phyloP scores from a whole-genome alignment of 2,329 filamentous ascomycete species.

The Calonectria pseudoturangicola region DNA sequence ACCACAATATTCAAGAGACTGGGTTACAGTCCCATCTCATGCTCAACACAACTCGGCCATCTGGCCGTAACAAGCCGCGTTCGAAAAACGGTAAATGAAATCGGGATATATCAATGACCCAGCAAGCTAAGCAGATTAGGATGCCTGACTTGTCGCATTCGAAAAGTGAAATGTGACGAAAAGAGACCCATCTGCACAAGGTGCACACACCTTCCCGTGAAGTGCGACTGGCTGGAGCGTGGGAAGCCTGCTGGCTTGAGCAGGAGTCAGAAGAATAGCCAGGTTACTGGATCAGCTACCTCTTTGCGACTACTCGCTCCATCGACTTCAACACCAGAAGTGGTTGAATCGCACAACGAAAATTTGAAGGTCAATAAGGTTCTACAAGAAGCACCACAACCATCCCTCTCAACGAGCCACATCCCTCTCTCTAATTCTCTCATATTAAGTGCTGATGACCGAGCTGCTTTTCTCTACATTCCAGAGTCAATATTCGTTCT shows the following conservation, averaged over 20 bases:
- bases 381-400: constrained; percentile 2
- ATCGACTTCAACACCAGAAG: neutral
- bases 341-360: neutral
- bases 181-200: constrained; percentile 44
- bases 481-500: constrained; percentile 46
- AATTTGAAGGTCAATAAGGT: neutral
- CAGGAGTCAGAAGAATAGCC: constrained; percentile 19
- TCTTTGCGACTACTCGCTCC: constrained; percentile 24
- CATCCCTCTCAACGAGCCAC: constrained; percentile 38
- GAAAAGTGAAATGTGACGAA: constrained; percentile 52
- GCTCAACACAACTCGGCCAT: constrained; percentile 24
- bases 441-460: constrained; percentile 38
- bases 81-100: constrained; percentile 48
- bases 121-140: constrained; percentile 24
- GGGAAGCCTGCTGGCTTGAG: constrained; percentile 40
- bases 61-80: constrained; percentile 44
- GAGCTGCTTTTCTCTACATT: constrained; percentile 43
- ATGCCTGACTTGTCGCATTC: constrained; percentile 50
- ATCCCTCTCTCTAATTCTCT: constrained; percentile 45
- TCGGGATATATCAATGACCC: neutral
- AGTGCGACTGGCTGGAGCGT: constrained; percentile 49
- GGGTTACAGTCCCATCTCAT: constrained; percentile 1
- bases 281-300: neutral
- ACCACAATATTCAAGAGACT: no score
- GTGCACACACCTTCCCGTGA: constrained; percentile 44